Evolutionary conservation across 2,329 filamentous ascomycete species (phyloP).

Genomic region (Ascocoryne sarcoides): DNA sequence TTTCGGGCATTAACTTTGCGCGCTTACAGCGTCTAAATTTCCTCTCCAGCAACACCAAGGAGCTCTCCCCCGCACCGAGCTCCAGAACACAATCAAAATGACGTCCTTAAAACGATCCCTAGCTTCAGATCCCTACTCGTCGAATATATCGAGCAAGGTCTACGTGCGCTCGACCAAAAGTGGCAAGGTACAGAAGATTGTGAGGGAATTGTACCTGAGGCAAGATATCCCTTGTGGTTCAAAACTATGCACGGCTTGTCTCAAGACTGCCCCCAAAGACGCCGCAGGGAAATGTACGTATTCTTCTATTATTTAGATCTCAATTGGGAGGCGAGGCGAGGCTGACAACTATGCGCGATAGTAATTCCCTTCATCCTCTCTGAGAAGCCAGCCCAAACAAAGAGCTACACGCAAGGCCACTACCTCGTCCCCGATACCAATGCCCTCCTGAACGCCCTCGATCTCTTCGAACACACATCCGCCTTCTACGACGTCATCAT

Average conservation of each 20-base stretch:
- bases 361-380: constrained; percentile 81
- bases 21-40: constrained; percentile 10
- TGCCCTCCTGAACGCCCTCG: constrained; percentile 90
- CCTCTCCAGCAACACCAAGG: not conserved
- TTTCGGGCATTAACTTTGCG: too few relatives aligned
- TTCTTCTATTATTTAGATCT: not conserved
- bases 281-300: constrained; percentile 64
- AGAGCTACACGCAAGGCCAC: constrained; percentile 74
- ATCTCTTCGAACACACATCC: constrained; percentile 84
- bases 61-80: not conserved
- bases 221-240: constrained; percentile 98
- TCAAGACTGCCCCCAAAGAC: constrained; percentile 66
- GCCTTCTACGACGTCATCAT: constrained; percentile 97
- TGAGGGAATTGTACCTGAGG: constrained; percentile 89
- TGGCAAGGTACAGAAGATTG: constrained; percentile 98
- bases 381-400: constrained; percentile 77
- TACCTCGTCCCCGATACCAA: constrained; percentile 97
- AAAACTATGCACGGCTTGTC: constrained; percentile 70
- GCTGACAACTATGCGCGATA: too few relatives aligned
- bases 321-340: too few relatives aligned
- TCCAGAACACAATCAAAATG: constrained; percentile 34
- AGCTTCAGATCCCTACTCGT: constrained; percentile 44
- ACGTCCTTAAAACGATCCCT: constrained; percentile 55
- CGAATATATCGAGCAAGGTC: constrained; percentile 87
- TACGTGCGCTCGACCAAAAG: constrained; percentile 91